phyloP scores from a whole-genome alignment of 306 rosid genomes.

The Cicer judaicum region DNA sequence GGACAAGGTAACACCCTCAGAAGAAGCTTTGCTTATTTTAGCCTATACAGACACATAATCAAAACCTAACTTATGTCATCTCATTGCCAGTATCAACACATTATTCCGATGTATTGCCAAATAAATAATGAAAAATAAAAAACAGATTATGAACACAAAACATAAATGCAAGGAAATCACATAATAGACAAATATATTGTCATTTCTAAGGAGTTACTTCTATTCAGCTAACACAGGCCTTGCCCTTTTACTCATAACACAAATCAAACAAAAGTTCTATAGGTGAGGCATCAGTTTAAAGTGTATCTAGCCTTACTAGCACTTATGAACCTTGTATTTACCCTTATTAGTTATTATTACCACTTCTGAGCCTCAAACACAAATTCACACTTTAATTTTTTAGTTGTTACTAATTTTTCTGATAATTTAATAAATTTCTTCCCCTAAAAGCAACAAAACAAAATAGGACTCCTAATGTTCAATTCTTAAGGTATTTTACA shows the following conservation, averaged over 20 bases:
- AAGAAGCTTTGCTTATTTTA: background rate
- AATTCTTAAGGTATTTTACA: background rate
- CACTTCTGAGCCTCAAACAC: slow-evolving; percentile 2
- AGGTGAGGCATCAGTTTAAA: background rate
- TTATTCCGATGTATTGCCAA: slow-evolving; percentile 19
- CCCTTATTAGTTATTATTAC: background rate
- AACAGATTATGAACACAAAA: slow-evolving; percentile 3
- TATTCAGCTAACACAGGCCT: slow-evolving; percentile 3
- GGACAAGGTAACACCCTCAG: background rate
- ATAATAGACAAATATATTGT: slow-evolving; percentile 8
- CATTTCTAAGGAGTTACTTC: background rate
- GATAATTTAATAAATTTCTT: slow-evolving; percentile 25
- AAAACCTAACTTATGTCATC: slow-evolving; percentile 1
- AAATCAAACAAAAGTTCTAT: background rate
- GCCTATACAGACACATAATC: background rate
- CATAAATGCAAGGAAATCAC: slow-evolving; percentile 15
- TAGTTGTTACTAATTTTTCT: background rate
- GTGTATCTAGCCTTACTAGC: background rate
- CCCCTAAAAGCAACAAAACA: background rate
- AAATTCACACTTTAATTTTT: slow-evolving; percentile 11
- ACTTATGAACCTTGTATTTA: slow-evolving; percentile 13
- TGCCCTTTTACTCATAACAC: background rate
- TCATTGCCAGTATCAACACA: slow-evolving; percentile 3
- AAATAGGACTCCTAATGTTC: slow-evolving; percentile 7
- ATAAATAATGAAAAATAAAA: slow-evolving; percentile 17